Percentiles rank a stretch among this genome's conserved stretches.
phyloP scores from a whole-genome alignment of 768 basidiomycete genomes.

The Lentinula boryana region DNA sequence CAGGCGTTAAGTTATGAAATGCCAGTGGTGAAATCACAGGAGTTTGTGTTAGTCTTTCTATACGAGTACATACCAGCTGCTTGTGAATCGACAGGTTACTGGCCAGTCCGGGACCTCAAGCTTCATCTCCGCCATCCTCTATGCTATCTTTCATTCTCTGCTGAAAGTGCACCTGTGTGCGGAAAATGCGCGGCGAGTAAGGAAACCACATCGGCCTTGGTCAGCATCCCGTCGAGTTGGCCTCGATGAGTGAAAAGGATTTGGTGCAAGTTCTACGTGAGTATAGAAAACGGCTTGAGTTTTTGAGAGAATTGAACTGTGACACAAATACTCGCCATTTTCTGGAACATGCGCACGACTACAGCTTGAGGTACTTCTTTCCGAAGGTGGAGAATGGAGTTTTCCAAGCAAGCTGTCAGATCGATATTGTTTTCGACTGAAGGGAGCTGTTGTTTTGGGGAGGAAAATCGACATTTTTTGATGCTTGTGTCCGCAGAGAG shows the following conservation, averaged over 20 bases:
- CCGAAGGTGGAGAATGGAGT: conserved; percentile 54
- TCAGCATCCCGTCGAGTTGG: conserved; percentile 57
- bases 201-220: conserved; percentile 60
- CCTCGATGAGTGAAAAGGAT: conserved; percentile 61
- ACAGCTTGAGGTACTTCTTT: conserved; percentile 68
- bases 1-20: too few relatives aligned
- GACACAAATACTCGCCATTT: conserved; percentile 37
- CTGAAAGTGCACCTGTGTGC: conserved; percentile 37
- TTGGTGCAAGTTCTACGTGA: conserved; percentile 55
- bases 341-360: conserved; percentile 71
- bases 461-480: conserved; percentile 37
- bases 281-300: background rate
- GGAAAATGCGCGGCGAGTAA: conserved; percentile 53
- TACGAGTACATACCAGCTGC: too few relatives aligned
- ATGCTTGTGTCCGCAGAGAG: conserved; percentile 23
- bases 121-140: background rate
- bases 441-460: conserved; percentile 24
- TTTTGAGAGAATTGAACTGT: background rate
- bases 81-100: too few relatives aligned
- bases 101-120: too few relatives aligned
- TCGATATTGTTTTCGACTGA: conserved; percentile 23
- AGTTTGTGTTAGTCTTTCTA: too few relatives aligned
- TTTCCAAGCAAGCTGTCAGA: conserved; percentile 29
- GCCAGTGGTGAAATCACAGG: too few relatives aligned
- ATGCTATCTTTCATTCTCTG: background rate